Evolutionary conservation across 306 rosid species (phyloP).

Genomic region (Pueraria montana): DNA sequence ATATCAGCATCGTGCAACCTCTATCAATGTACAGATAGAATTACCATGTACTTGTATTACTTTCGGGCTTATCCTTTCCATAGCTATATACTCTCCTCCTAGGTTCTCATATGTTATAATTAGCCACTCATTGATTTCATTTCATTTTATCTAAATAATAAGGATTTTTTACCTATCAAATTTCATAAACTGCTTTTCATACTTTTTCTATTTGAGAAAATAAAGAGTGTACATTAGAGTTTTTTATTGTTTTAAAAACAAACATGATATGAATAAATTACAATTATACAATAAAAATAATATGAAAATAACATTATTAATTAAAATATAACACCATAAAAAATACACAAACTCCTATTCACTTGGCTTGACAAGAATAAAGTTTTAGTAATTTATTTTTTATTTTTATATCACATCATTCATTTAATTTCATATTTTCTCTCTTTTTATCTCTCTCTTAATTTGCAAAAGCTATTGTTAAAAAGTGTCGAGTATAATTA

Average conservation of each 20-base stretch:
- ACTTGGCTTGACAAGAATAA: neutral
- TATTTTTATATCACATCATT: neutral
- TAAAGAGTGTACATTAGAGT: neutral
- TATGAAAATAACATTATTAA: too few relatives aligned
- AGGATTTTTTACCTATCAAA: neutral
- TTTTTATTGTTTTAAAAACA: neutral
- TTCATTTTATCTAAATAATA: conserved; percentile 11
- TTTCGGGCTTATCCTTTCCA: conserved; percentile 34
- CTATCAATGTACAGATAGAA: conserved; percentile 12
- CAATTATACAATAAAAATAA: neutral
- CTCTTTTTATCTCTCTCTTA: neutral
- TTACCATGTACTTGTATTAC: neutral
- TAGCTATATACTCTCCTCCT: conserved; percentile 22
- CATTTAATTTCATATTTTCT: neutral
- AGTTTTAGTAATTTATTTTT: neutral
- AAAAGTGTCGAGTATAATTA: too few relatives aligned
- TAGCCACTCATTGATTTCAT: conserved; percentile 14
- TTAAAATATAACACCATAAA: neutral
- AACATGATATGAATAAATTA: neutral
- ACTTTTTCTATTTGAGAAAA: neutral
- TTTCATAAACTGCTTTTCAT: neutral
- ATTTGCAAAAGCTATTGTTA: too few relatives aligned
- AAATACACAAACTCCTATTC: neutral
- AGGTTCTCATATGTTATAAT: conserved; percentile 21
- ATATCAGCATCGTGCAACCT: conserved; percentile 32